phyloP scores from a whole-genome alignment of 805 yeast species.

The Sungouiella thailandica region DNA sequence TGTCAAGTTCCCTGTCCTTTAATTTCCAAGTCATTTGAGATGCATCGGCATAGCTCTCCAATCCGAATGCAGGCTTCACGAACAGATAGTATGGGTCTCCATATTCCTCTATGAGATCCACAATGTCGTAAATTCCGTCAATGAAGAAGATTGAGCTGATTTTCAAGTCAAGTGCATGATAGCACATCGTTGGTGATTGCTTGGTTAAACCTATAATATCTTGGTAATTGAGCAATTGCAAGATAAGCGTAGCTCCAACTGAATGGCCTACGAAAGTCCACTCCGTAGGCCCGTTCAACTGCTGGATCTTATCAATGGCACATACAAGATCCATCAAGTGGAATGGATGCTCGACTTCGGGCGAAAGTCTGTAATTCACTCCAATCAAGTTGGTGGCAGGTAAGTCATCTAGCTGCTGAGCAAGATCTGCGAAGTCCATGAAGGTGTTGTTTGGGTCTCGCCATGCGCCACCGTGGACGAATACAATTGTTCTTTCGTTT shows the following conservation, averaged over 20 bases:
- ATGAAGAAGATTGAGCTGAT: conserved; percentile 31
- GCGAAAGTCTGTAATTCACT: conserved; percentile 62
- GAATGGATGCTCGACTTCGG: conserved; percentile 55
- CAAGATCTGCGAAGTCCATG: conserved; percentile 44
- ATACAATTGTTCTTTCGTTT: conserved; percentile 35
- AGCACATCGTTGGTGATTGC: too few relatives aligned
- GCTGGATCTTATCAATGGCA: conserved; percentile 34
- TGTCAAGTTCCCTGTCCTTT: not conserved
- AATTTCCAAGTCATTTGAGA: conserved; percentile 19
- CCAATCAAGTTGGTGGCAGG: conserved; percentile 22
- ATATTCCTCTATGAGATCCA: conserved; percentile 51
- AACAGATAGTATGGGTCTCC: conserved; percentile 50
- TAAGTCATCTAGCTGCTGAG: conserved; percentile 5
- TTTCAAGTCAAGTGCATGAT: not conserved
- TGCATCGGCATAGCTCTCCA: conserved; percentile 18
- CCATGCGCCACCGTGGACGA: conserved; percentile 91
- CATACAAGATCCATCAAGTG: conserved; percentile 52
- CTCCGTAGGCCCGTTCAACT: conserved; percentile 14
- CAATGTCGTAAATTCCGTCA: conserved; percentile 68
- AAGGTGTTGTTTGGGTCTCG: conserved; percentile 61
- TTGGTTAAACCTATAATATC: conserved; percentile 11
- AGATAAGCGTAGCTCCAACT: conserved; percentile 67
- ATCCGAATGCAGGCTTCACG: conserved; percentile 52
- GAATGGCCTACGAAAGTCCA: conserved; percentile 63
- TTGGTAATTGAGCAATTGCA: conserved; percentile 43